A percentile compares a stretch with the other conserved stretches of the same genome.
Conservation (phyloP, 441 rosid genomes). For the Kokia cookei region DNA sequence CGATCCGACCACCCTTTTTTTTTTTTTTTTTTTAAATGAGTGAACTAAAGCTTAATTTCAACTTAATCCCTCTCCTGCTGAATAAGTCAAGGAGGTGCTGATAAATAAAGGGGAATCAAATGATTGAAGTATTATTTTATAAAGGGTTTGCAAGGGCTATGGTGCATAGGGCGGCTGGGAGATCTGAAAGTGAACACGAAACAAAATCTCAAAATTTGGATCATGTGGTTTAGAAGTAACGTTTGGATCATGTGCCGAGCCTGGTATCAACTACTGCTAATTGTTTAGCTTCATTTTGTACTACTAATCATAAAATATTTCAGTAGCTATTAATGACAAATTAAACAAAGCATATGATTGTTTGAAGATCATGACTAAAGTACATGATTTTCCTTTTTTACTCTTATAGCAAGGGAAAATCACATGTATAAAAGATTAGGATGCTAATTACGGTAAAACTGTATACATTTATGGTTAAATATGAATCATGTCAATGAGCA, state of each 20-base stretch:
- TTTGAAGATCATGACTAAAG: too few relatives aligned
- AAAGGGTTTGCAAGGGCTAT: neutral
- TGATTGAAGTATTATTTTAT: neutral
- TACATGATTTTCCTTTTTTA: too few relatives aligned
- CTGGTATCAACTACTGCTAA: neutral
- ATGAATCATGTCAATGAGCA: too few relatives aligned
- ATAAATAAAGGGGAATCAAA: neutral
- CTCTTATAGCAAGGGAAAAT: too few relatives aligned
- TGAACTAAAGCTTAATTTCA: neutral
- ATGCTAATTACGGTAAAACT: too few relatives aligned
- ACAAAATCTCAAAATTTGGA: neutral
- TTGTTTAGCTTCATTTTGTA: neutral
- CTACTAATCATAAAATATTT: neutral
- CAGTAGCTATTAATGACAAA: neutral
- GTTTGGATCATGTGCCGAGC: neutral
- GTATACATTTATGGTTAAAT: too few relatives aligned
- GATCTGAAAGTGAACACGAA: neutral
- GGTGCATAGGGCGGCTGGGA: neutral
- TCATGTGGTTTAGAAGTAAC: conserved; percentile 1
- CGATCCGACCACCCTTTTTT: too few relatives aligned
- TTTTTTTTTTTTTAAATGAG: neutral
- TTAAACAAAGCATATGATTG: neutral
- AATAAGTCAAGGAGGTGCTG: neutral
- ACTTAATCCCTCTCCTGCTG: neutral
- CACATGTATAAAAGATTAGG: too few relatives aligned